Base-by-base conservation (phyloP, 2,329 filamentous ascomycete species). In the Thelonectria blattea region DNA sequence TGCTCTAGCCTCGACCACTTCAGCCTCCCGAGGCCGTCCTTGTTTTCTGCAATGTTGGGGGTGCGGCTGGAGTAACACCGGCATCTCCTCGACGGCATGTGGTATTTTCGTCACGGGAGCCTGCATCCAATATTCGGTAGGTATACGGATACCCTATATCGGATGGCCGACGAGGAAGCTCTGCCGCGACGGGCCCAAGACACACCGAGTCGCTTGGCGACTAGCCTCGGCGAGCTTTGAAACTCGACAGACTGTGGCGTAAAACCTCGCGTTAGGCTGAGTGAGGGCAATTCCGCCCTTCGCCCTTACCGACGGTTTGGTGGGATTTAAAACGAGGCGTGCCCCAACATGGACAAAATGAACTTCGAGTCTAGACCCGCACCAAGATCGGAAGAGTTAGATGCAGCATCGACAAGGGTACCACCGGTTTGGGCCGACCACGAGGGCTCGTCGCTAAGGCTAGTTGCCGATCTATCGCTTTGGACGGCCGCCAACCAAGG, bases 321-420 rank as follows among this genome's bases (percentile, higher is more conserved):
- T n/a, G 48, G 32, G 3, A 50, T 30, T 55, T 41, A 50, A 52
- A 12, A 53, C 15, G 39, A 60, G 37, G 46, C 42, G 30, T 53
- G 18, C 46, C 51, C 52, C 42, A 30, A 43, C 54, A 54, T 52
- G 52, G 52, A 45, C 50, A 47, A 32, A 24, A 6, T 60, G 52
- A 53, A 51, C 56, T 64, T 57, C 22, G 58, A 58, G 62, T 60
- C 58, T 51, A 52, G 67, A 64, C 67, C 67, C 64, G 62, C 63
- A 58, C 67, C 65, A 66, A 68, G 67, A 69, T 69, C 67, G 63
- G 67, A 68, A 60, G 58, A 66, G 67, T 62, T 68, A 67, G 67
- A 69, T 68, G 48, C 63, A 65, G 46, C 60, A 49, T 47, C 51
- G 53, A 66, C 67, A 65, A 69, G 67, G 66, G 65, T 69, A 41